Conservation (phyloP, 129 eudicot species). For the Oenanthe sinensis region DNA sequence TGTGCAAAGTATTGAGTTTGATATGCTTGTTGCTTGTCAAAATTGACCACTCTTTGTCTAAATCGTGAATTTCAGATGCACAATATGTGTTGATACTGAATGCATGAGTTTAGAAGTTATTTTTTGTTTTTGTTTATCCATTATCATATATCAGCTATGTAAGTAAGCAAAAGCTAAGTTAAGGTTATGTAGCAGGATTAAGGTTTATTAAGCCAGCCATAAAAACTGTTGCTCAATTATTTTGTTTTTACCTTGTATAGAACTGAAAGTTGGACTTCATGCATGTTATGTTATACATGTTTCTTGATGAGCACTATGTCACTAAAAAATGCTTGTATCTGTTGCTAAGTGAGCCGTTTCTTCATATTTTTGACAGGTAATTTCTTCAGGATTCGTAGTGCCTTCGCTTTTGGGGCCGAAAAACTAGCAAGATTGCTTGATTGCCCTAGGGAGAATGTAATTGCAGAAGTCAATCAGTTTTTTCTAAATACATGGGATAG, state of each 20-base stretch:
- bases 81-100: not conserved
- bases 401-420: slow-evolving; percentile 45
- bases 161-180: not conserved
- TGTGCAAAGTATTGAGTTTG: not conserved
- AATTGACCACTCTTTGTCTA: not conserved
- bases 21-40: not conserved
- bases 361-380: slow-evolving; percentile 27
- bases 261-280: not conserved
- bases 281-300: not conserved
- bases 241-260: not conserved
- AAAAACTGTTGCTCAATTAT: not conserved
- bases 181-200: not conserved
- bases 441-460: slow-evolving; percentile 28
- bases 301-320: not conserved
- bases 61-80: not conserved
- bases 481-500: slow-evolving; percentile 38
- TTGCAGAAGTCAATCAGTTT: slow-evolving; percentile 31
- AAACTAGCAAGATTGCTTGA: slow-evolving; percentile 33
- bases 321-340: not conserved
- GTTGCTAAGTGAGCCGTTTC: not conserved
- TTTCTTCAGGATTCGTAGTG: slow-evolving; percentile 44
- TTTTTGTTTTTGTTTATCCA: not conserved
- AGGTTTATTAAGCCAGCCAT: not conserved
- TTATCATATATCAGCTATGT: not conserved
- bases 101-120: not conserved